phyloP scores from a whole-genome alignment of 225 moss, liverwort and hornwort genomes.

The Antitrichia curtipendula region DNA sequence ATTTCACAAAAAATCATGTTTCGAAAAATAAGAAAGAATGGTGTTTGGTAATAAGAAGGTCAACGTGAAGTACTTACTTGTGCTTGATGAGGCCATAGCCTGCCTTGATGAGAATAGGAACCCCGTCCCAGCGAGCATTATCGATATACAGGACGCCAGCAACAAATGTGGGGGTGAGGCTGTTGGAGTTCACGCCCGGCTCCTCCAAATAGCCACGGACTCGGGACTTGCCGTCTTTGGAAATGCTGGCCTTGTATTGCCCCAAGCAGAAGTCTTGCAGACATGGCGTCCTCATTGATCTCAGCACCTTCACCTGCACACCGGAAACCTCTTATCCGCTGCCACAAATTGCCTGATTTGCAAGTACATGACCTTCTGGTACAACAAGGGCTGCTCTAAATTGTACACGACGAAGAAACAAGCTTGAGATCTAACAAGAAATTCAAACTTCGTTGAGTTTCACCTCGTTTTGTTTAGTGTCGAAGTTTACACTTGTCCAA shows the following conservation, averaged over 20 bases:
- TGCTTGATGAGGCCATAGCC: conserved; percentile 84
- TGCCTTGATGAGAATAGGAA: conserved; percentile 78
- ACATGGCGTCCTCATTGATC: conserved; percentile 61
- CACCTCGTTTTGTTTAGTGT: not conserved
- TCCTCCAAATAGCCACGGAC: conserved; percentile 69
- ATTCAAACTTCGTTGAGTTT: not conserved
- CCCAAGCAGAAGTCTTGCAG: conserved; percentile 68
- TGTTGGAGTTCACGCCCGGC: conserved; percentile 53
- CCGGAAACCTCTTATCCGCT: not conserved
- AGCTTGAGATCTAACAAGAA: not conserved
- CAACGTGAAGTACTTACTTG: conserved; percentile 41
- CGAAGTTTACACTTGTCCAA: not conserved
- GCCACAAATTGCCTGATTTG: not conserved
- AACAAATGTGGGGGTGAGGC: conserved; percentile 78
- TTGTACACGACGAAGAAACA: not conserved
- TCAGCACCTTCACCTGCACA: conserved; percentile 78
- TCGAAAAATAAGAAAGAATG: not conserved
- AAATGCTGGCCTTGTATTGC: conserved; percentile 79
- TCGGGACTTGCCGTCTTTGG: conserved; percentile 62
- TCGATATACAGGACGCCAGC: conserved; percentile 78
- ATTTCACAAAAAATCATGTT: not conserved
- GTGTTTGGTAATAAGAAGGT: not conserved
- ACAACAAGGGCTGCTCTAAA: not conserved
- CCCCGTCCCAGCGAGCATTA: conserved; percentile 91
- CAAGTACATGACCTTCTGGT: not conserved